Evolutionary conservation across 805 yeast genomes (phyloP), one percentile per base, ranked within the genome.

Genomic region (Ogataea trehalophila): DNA sequence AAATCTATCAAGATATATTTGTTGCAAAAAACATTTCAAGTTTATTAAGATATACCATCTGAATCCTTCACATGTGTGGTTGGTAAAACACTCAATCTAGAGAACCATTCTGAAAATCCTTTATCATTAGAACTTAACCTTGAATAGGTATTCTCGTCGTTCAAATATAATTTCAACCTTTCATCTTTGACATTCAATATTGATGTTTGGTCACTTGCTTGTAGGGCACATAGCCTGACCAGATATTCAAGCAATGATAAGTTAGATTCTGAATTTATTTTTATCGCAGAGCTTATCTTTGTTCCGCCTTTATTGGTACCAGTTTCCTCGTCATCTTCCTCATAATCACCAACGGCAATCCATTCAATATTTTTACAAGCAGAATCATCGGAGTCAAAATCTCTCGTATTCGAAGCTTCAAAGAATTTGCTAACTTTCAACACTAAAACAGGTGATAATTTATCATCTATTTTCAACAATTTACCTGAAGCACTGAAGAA

Each of bases 401-500:
- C 46, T 7, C 45, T 46, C 1, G 37, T 41, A 4, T 33, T 58
- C 15, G 42, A 47, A 15, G 38, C 47, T 13, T 18, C 50, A 47
- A 9, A 55, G 51, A 16, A 49, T 35, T 59, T 63, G 23, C 57
- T 61, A 1, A 73, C 59, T 55, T 86, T 87, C 34, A 86, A 58
- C 1, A 85, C 82, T 44, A 86, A 66, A 0, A 86, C 92, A 0
- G 94, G 89, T 0, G 80, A 67, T 40, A 73, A 72, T 37, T 79
- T 71, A 39, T 81, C 87, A 37, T 83, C 86, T 15, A 87, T 64
- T 42, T 76, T 77, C 26, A 86, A 70, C 17, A 86, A 62, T 46
- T 74, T 74, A 0, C 91, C 92, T 5, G 88, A 81, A 2, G 85
- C 86, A 50, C 83, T 79, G 61, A 83, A 86, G 54, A 83, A 86